Evolutionary conservation across 1,284 basidiomycete species (phyloP).

Genomic region (Ceratorhiza oryzae-sativae): DNA sequence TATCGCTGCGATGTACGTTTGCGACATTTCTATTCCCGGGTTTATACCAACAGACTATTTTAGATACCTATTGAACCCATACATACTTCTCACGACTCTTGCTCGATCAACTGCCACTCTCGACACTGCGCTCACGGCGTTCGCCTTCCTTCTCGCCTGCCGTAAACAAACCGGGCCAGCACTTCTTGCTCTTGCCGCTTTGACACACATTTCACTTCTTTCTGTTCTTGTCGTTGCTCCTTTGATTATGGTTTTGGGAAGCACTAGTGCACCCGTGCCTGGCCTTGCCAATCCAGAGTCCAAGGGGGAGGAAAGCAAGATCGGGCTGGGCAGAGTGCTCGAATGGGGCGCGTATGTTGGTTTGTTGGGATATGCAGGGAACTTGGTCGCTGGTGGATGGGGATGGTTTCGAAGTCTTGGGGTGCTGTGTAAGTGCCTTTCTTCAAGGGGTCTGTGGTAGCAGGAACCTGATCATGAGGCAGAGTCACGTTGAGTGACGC

Average conservation of each 20-base stretch:
- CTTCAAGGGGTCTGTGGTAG: not conserved
- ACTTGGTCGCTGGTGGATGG: constrained; percentile 64
- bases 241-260: constrained; percentile 64
- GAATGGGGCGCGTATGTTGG: constrained; percentile 63
- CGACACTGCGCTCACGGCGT: constrained; percentile 74
- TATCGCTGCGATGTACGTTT: constrained; percentile 67
- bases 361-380: constrained; percentile 54
- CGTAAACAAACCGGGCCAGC: constrained; percentile 53
- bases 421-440: constrained; percentile 72
- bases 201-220: constrained; percentile 74
- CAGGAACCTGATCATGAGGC: constrained; percentile 22
- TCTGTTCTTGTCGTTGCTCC: constrained; percentile 73
- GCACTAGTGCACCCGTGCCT: constrained; percentile 63
- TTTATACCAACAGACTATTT: constrained; percentile 24
- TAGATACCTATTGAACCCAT: constrained; percentile 90
- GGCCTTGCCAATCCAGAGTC: constrained; percentile 66
- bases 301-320: constrained; percentile 46
- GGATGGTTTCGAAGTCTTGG: constrained; percentile 79
- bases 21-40: not conserved
- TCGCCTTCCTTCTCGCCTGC: constrained; percentile 75
- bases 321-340: constrained; percentile 49
- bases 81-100: constrained; percentile 77
- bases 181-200: constrained; percentile 70
- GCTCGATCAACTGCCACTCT: constrained; percentile 82
- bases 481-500: constrained; percentile 82